phyloP scores from a whole-genome alignment of 352 stramenopile genomes.

The Pilasporangium apinafurcum region DNA sequence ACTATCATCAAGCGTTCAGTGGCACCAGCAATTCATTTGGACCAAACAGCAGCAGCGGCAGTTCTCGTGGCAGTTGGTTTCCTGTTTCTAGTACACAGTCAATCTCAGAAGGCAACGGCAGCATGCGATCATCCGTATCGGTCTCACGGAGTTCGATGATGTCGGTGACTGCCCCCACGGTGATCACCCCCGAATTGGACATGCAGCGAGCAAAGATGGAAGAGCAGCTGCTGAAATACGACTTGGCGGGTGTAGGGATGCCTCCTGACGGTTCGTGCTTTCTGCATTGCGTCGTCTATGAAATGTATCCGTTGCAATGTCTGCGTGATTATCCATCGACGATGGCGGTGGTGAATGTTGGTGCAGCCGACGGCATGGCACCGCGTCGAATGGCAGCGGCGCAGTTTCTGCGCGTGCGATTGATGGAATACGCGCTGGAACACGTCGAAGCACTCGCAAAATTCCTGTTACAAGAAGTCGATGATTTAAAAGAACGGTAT shows the following conservation, averaged over 20 bases:
- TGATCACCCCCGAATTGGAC: constrained; percentile 67
- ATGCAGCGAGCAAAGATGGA: constrained; percentile 78
- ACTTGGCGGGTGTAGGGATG: constrained; percentile 72
- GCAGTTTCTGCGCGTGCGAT: constrained; percentile 48
- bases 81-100: constrained; percentile 11
- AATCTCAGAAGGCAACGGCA: constrained; percentile 2
- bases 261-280: constrained; percentile 75
- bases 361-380: constrained; percentile 68
- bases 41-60: constrained; percentile 11
- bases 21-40: constrained; percentile 25
- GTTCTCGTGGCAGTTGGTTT: constrained; percentile 52
- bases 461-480: constrained; percentile 69
- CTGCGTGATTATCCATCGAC: constrained; percentile 57
- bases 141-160: constrained; percentile 36
- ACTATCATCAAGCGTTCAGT: constrained; percentile 6
- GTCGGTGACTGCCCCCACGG: constrained; percentile 51
- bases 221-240: constrained; percentile 47
- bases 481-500: constrained; percentile 68
- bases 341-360: constrained; percentile 80
- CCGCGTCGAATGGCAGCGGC: constrained; percentile 60
- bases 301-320: constrained; percentile 80
- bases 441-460: constrained; percentile 44
- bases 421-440: constrained; percentile 74
- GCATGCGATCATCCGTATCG: constrained; percentile 24
- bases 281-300: constrained; percentile 80